Evolutionary conservation across 1,284 basidiomycete species (phyloP).

Genomic region (Volvariella volvacea): DNA sequence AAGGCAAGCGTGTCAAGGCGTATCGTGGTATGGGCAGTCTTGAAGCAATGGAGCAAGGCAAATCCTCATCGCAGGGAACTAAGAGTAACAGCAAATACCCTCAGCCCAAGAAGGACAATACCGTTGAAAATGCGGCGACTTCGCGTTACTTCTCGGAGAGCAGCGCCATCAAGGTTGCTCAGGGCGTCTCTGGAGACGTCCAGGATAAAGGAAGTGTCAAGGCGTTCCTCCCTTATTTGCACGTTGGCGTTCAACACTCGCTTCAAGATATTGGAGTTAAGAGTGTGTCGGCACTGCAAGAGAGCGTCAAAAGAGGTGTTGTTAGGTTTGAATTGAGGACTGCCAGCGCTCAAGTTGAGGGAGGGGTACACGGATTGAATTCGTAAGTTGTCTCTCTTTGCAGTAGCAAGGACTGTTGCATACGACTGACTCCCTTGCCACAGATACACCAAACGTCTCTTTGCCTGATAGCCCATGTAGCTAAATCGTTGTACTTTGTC

Average conservation of each 20-base stretch:
- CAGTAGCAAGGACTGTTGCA: neutral
- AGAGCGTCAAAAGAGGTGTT: slow-evolving; percentile 53
- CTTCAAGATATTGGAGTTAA: slow-evolving; percentile 90
- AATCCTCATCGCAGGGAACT: slow-evolving; percentile 27
- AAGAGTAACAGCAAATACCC: slow-evolving; percentile 38
- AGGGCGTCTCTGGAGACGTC: slow-evolving; percentile 95
- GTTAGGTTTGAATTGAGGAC: slow-evolving; percentile 94
- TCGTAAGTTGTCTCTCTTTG: slow-evolving; percentile 40
- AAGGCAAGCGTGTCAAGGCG: slow-evolving; percentile 97
- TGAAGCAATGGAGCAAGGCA: slow-evolving; percentile 93
- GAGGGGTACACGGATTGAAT: slow-evolving; percentile 90
- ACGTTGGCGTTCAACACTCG: slow-evolving; percentile 92
- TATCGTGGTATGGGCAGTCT: slow-evolving; percentile 98
- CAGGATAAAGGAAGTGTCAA: slow-evolving; percentile 95
- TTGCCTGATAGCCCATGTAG: slow-evolving; percentile 14
- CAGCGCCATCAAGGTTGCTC: slow-evolving; percentile 93
- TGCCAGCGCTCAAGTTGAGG: slow-evolving; percentile 93
- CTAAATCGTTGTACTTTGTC: too few relatives aligned
- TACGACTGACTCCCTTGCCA: slow-evolving; percentile 1
- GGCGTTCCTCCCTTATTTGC: slow-evolving; percentile 89
- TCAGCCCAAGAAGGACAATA: slow-evolving; percentile 36
- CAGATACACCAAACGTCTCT: slow-evolving; percentile 33
- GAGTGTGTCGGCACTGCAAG: slow-evolving; percentile 53
- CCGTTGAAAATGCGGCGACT: slow-evolving; percentile 92
- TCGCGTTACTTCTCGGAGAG: slow-evolving; percentile 96